These are phyloP conservation scores for Spathaspora sp. DNA, from an alignment of 805 yeast genomes.

Conservation along the genomic window DNA sequence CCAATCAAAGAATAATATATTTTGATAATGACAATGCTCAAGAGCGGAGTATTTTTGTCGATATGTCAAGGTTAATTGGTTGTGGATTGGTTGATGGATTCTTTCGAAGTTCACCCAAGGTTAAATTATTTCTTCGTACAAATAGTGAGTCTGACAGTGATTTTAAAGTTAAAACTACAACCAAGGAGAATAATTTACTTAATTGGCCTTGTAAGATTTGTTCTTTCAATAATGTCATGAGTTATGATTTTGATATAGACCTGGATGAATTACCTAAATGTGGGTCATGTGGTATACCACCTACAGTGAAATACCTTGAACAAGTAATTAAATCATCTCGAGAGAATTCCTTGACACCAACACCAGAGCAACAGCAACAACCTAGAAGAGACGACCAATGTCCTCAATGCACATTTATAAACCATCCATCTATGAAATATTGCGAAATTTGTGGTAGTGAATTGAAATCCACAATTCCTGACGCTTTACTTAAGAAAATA, in stretches of 20 bases:
- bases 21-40: conserved; percentile 47
- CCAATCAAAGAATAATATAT: conserved; percentile 69
- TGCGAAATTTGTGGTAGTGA: conserved; percentile 88
- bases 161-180: not conserved
- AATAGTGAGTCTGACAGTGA: not conserved
- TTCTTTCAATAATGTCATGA: conserved; percentile 53
- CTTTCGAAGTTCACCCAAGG: conserved; percentile 74
- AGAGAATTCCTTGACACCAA: not conserved
- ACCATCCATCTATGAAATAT: conserved; percentile 70
- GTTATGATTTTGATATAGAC: conserved; percentile 13
- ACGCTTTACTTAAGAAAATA: not conserved
- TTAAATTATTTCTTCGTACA: conserved; percentile 34
- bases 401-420: conserved; percentile 69
- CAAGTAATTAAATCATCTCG: not conserved
- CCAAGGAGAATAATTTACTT: conserved; percentile 7
- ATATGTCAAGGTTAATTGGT: conserved; percentile 37
- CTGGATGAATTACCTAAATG: conserved; percentile 28
- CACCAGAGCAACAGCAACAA: conserved; percentile 2
- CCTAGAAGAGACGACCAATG: conserved; percentile 36
- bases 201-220: conserved; percentile 92
- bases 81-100: conserved; percentile 51
- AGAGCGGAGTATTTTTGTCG: conserved; percentile 43
- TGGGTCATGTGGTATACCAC: conserved; percentile 36
- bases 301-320: conserved; percentile 10
- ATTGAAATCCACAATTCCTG: conserved; percentile 7